phyloP scores from a whole-genome alignment of 2,329 filamentous ascomycete genomes.

The Colletotrichum sp. region DNA sequence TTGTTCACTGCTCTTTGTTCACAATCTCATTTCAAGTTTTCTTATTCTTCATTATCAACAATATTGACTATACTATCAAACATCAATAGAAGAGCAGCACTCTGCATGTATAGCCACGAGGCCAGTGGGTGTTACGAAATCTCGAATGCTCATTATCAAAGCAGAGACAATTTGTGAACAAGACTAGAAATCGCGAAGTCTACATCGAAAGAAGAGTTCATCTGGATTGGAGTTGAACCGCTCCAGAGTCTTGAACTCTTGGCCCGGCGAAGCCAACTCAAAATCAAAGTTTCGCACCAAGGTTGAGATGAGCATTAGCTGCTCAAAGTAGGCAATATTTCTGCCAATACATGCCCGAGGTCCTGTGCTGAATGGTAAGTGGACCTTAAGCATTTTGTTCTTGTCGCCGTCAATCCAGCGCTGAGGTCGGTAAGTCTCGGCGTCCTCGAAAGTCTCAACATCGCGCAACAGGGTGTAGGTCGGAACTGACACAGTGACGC shows the following conservation, averaged over 20 bases:
- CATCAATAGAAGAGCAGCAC: too few relatives aligned
- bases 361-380: background rate
- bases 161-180: accelerated
- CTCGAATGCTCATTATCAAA: accelerated
- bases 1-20: too few relatives aligned
- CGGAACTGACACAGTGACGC: background rate
- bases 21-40: too few relatives aligned
- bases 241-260: background rate
- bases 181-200: background rate
- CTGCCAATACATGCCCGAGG: background rate
- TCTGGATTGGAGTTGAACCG: background rate
- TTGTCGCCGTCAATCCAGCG: background rate
- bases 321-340: background rate
- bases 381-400: background rate
- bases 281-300: background rate
- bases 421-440: background rate
- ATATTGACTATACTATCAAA: too few relatives aligned
- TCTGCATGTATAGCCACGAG: too few relatives aligned
- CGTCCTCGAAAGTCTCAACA: background rate
- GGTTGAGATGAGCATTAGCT: background rate
- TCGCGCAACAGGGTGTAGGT: background rate
- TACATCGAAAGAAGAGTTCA: background rate
- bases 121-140: too few relatives aligned
- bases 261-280: background rate
- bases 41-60: too few relatives aligned